Conservation (phyloP, 2,329 filamentous ascomycete species). For the Cordyceps militaris region DNA sequence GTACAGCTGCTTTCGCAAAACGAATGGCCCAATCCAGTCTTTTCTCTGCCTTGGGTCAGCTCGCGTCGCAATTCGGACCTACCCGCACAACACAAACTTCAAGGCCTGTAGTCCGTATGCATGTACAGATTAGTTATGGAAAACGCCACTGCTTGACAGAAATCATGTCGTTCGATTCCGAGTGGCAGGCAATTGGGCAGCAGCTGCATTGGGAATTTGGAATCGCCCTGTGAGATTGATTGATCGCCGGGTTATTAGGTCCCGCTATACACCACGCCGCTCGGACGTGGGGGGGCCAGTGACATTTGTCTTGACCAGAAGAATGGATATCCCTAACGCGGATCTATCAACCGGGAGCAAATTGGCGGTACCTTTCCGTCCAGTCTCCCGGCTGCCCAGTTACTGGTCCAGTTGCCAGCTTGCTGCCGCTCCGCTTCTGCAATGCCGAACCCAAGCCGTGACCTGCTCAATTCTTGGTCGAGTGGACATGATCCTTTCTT, state of each 20-base stretch:
- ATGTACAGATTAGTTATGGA: not conserved
- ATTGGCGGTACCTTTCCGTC: not conserved
- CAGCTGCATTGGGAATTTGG: conserved; percentile 3
- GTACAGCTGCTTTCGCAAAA: not conserved
- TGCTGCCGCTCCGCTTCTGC: not conserved
- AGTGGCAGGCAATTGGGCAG: not conserved
- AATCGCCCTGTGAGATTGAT: conserved; percentile 8
- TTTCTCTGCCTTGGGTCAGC: too few relatives aligned
- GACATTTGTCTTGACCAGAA: not conserved
- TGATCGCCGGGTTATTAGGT: conserved; percentile 5
- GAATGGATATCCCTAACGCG: not conserved
- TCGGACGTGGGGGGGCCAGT: conserved; percentile 5
- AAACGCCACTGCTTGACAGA: not conserved
- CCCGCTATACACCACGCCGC: conserved; percentile 7
- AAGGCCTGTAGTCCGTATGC: not conserved
- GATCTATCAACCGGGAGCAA: not conserved
- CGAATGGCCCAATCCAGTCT: not conserved
- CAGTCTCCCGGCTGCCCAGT: not conserved
- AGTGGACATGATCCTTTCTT: too few relatives aligned
- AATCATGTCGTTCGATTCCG: too few relatives aligned
- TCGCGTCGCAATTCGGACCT: not conserved
- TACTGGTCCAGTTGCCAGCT: not conserved
- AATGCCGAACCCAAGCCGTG: not conserved
- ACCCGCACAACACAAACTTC: not conserved
- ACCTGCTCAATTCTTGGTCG: not conserved